Percentiles rank a stretch among this genome's conserved stretches.
These are phyloP conservation scores for Ganoderma leucocontextum DNA, from an alignment of 1,284 basidiomycete genomes.

Conservation along the genomic window DNA sequence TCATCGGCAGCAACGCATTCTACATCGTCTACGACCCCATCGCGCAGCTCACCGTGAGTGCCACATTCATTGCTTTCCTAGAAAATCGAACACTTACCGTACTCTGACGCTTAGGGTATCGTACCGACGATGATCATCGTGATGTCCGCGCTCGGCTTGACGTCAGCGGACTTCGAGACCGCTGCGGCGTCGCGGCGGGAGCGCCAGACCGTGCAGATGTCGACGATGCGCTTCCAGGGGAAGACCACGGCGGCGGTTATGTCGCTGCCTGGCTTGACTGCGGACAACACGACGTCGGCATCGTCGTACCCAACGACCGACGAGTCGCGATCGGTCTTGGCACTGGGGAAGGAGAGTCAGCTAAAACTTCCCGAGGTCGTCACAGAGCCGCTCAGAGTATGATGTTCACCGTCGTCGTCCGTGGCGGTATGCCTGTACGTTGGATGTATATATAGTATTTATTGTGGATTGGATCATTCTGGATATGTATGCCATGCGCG, in stretches of 20 bases:
- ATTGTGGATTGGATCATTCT: background rate
- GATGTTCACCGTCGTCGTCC: background rate
- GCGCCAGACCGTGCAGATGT: conserved; percentile 3
- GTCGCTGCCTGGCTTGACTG: conserved; percentile 17
- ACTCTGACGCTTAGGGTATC: conserved; percentile 37
- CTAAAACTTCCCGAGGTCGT: background rate
- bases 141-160: conserved; percentile 43
- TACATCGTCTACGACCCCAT: conserved; percentile 53
- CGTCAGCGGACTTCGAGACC: conserved; percentile 40
- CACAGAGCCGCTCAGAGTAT: background rate
- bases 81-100: background rate
- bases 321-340: conserved; percentile 8
- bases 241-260: conserved; percentile 11
- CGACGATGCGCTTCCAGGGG: conserved; percentile 19
- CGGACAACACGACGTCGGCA: conserved; percentile 7
- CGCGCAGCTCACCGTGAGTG: conserved; percentile 48
- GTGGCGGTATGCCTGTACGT: background rate
- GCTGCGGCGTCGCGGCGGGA: conserved; percentile 10
- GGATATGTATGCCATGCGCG: background rate
- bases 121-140: conserved; percentile 46
- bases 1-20: conserved; percentile 47
- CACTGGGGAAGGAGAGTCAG: conserved; percentile 12
- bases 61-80: background rate
- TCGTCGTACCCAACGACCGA: conserved; percentile 18
- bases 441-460: background rate